phyloP scores from a whole-genome alignment of 352 stramenopile genomes.

The Globisporangium polare region DNA sequence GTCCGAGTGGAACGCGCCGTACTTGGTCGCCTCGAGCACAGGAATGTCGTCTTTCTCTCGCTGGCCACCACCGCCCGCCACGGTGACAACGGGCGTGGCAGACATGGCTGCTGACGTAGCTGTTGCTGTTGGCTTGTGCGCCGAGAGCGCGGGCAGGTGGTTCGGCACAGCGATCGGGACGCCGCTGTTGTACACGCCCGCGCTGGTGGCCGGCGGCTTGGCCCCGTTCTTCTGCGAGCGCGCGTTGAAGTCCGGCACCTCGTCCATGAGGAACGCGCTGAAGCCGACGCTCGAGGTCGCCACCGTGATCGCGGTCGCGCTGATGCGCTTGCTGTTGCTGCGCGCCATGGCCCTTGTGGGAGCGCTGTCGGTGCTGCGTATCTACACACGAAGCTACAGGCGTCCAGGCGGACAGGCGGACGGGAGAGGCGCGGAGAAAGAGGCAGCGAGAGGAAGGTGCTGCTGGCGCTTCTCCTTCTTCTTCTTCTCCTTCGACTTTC shows the following conservation, averaged over 20 bases:
- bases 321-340: constrained; percentile 11
- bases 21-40: constrained; percentile 45
- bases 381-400: neutral
- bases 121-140: constrained; percentile 3
- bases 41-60: constrained; percentile 55
- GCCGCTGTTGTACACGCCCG: constrained; percentile 8
- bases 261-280: constrained; percentile 60
- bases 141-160: constrained; percentile 1
- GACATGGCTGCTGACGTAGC: neutral
- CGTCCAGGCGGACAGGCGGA: neutral
- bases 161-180: constrained; percentile 4
- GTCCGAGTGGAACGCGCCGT: constrained; percentile 30
- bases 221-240: constrained; percentile 16
- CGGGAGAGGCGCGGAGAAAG: neutral
- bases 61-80: constrained; percentile 1
- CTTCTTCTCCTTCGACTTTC: neutral
- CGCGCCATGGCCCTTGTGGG: constrained; percentile 6
- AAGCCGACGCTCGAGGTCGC: constrained; percentile 30
- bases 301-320: neutral
- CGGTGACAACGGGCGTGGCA: constrained; percentile 4
- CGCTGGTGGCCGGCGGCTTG: constrained; percentile 18
- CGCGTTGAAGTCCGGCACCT: constrained; percentile 27
- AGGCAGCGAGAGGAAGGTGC: constrained; percentile 1
- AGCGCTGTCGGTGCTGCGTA: neutral
- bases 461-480: neutral